Conservation (phyloP, 73 alveolate species). For the Paramecium sexaurelia region DNA sequence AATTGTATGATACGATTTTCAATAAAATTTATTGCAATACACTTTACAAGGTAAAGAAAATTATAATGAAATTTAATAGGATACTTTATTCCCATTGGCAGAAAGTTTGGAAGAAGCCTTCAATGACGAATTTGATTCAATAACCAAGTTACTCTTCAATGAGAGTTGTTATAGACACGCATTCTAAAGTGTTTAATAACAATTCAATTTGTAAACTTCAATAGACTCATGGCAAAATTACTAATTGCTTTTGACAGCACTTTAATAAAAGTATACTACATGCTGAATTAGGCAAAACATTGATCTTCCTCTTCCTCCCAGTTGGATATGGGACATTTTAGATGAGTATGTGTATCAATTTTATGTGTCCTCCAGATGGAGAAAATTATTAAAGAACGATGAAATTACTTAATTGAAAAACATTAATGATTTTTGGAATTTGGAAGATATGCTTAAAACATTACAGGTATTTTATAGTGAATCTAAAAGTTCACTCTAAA, state of each 20-base stretch:
- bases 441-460: not conserved
- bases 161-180: constrained; percentile 34
- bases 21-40: constrained; percentile 50
- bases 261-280: not conserved
- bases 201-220: not conserved
- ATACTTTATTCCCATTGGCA: not conserved
- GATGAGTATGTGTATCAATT: constrained; percentile 37
- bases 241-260: not conserved
- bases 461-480: not conserved
- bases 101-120: constrained; percentile 6
- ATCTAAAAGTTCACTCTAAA: not conserved
- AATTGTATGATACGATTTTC: not conserved
- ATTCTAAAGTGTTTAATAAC: not conserved
- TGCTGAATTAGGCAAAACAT: not conserved
- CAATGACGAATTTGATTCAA: constrained; percentile 47
- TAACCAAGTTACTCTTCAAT: not conserved
- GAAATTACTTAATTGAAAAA: not conserved
- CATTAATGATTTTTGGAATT: constrained; percentile 14
- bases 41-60: not conserved
- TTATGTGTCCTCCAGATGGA: constrained; percentile 49
- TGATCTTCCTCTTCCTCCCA: constrained; percentile 33
- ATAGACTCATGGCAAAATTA: constrained; percentile 46
- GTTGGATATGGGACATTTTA: constrained; percentile 40
- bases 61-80: not conserved
- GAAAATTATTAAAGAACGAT: not conserved